Conservation (phyloP, 352 stramenopile genomes). For the Pythium aquatile region DNA sequence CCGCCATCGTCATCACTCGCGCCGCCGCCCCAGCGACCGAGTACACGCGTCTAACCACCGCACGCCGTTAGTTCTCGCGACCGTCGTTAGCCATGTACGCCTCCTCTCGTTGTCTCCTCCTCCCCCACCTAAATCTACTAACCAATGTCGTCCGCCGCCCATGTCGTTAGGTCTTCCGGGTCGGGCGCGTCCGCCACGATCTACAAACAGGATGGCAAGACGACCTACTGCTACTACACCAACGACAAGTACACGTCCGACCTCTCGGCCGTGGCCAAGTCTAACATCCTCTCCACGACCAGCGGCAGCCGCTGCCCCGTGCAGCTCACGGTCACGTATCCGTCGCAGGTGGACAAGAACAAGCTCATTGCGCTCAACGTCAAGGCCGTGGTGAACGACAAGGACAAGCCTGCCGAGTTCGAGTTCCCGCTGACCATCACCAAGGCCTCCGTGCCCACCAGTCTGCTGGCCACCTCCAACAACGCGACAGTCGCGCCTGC, state of each 20-base stretch:
- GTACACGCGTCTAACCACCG: no score
- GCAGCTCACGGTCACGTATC: conserved; percentile 52
- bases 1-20: no score
- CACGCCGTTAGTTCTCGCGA: no score
- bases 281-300: conserved; percentile 33
- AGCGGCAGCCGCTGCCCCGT: conserved; percentile 58
- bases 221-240: conserved; percentile 83
- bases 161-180: neutral
- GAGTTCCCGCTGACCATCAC: conserved; percentile 54
- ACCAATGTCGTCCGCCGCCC: neutral
- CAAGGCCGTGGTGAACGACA: conserved; percentile 53
- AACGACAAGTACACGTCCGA: conserved; percentile 56
- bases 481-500: conserved; percentile 20
- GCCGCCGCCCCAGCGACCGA: no score
- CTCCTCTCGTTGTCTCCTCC: neutral
- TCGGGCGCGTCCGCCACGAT: conserved; percentile 30
- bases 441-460: conserved; percentile 41
- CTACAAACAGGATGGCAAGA: conserved; percentile 76
- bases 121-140: neutral
- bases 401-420: conserved; percentile 41
- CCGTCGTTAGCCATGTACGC: neutral
- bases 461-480: conserved; percentile 14
- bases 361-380: conserved; percentile 24
- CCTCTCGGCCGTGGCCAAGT: conserved; percentile 34
- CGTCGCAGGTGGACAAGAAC: neutral